Evolutionary conservation across 163 green algal genomes (phyloP), one percentile per base, ranked within the genome.

Genomic region (Scenedesmus sp.): DNA sequence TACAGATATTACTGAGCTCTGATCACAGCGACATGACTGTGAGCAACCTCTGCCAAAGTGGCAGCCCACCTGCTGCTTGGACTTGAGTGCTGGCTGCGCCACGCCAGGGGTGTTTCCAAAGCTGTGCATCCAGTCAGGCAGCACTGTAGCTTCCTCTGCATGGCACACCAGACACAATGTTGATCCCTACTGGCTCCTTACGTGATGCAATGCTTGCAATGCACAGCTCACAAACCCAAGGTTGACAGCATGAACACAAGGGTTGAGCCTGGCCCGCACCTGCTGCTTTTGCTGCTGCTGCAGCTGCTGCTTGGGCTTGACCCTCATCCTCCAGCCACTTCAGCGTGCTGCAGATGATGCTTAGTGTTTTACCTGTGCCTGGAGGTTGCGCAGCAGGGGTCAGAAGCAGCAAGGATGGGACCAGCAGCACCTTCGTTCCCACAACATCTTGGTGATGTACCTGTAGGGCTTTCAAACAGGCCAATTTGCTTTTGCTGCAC

Each of bases 301-400:
- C 68, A 44, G 68, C 91, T 24, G 79, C 85, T 12, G 30, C 42
- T 73, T 89, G 89, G 7, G 51, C 81, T 61, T 49, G n/a, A 30
- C 91, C 80, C 13, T 95, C 87, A 49, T 98, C 96, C 73, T 97
- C 93, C 30, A 99, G 94, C 98, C 98, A 99, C 42, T 98, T 94
- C 49, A 99, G 89, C 2, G 94, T 92, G 61, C 93, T 95, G 89
- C 97, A 99, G 72, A 99, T 98, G 10, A 99, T 86, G 91, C 96
- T 98, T 37, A 99, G 94, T n/a, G 98, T 99, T 92, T 99, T 99
- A 59, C 98, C 98, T 2, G 97, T 99, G 49, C 97, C 96, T 98
- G 94, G 83, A 81, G 22, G 35, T 72, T 13, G 30, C 3, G 20
- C 46, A 85, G 70, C 35, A 51, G 37, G 16, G 13, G 82, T 46